Evolutionary conservation across 345 rosid species (phyloP).

Genomic region (Populus simonii): DNA sequence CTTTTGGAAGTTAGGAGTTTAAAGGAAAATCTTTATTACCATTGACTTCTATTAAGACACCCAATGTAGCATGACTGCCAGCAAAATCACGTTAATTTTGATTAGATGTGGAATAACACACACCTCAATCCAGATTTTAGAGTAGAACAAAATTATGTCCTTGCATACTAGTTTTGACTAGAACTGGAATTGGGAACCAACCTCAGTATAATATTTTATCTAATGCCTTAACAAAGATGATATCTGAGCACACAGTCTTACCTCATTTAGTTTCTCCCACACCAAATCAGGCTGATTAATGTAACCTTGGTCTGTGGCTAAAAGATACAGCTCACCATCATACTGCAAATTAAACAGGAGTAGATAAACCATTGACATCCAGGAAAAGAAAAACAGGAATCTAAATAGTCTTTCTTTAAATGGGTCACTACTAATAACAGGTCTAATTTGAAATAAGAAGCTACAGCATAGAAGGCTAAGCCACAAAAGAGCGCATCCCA

Average conservation of each 20-base stretch:
- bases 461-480: background rate
- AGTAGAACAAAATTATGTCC: background rate
- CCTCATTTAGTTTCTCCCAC: constrained; percentile 98
- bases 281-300: constrained; percentile 89
- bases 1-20: background rate
- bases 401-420: constrained; percentile 1
- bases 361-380: background rate
- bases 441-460: background rate
- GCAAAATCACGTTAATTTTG: background rate
- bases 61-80: background rate
- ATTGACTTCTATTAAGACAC: background rate
- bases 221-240: constrained; percentile 2
- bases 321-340: constrained; percentile 88
- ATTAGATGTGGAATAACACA: background rate
- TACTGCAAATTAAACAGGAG: constrained; percentile 52
- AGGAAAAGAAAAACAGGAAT: background rate
- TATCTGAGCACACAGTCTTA: constrained; percentile 24
- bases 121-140: background rate
- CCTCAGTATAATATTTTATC: background rate
- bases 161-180: background rate
- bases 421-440: background rate
- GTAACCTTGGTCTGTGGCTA: constrained; percentile 98
- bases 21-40: background rate
- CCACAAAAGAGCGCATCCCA: constrained; percentile 9
- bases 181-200: background rate